A percentile compares a stretch with the other conserved stretches of the same genome.
phyloP scores from a whole-genome alignment of 345 rosid species.

The Bruguiera parviflora region DNA sequence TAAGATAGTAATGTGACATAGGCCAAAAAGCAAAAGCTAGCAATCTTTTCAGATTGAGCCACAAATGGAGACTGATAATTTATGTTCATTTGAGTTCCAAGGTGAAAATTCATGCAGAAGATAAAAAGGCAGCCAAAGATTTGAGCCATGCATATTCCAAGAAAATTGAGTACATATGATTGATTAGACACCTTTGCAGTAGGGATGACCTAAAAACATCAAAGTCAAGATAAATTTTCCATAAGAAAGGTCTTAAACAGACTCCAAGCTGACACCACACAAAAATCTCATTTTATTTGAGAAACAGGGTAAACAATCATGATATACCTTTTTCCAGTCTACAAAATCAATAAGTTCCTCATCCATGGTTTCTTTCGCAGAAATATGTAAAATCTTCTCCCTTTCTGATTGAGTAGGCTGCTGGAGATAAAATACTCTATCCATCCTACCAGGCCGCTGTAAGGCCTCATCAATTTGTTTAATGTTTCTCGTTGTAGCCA shows the following conservation, averaged over 20 bases:
- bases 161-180: neutral
- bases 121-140: constrained; percentile 4
- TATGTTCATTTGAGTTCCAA: neutral
- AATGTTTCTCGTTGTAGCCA: constrained; percentile 89
- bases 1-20: neutral
- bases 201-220: neutral
- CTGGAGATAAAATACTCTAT: constrained; percentile 86
- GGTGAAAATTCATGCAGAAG: constrained; percentile 5
- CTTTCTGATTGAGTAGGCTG: constrained; percentile 85
- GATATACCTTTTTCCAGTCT: constrained; percentile 81
- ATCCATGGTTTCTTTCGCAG: constrained; percentile 93
- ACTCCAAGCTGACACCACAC: neutral
- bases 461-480: constrained; percentile 93
- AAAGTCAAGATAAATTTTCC: neutral
- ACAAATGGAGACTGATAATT: neutral
- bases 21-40: neutral
- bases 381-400: constrained; percentile 64
- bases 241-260: neutral
- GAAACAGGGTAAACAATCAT: neutral
- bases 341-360: constrained; percentile 68
- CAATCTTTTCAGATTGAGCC: neutral
- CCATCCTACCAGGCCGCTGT: constrained; percentile 95
- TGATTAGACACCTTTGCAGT: neutral
- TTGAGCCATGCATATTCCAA: neutral
- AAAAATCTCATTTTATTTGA: neutral